phyloP scores from a whole-genome alignment of 2,329 filamentous ascomycete species.

The Fusarium lateritium region DNA sequence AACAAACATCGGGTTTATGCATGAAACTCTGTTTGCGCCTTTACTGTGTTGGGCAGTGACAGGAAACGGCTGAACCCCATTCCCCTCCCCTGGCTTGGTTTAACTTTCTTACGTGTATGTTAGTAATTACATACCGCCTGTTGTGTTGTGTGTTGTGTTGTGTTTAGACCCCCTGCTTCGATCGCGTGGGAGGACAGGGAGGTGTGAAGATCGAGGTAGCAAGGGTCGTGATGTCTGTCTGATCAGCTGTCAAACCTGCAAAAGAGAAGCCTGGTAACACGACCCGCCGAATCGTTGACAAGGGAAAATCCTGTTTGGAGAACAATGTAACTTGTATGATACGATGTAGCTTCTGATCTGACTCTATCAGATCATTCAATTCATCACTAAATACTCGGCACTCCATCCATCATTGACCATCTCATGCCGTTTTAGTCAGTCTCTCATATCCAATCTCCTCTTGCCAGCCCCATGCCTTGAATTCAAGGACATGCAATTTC shows the following conservation, averaged over 20 bases:
- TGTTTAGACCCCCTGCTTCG: conserved; percentile 24
- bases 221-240: conserved; percentile 7
- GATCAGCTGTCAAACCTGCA: neutral
- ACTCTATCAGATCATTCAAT: conserved; percentile 3
- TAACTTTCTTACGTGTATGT: neutral
- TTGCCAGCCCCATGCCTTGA: neutral
- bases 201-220: conserved; percentile 39
- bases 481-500: neutral
- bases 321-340: neutral
- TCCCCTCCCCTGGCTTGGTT: neutral
- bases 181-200: conserved; percentile 38
- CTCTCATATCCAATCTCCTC: conserved; percentile 3
- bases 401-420: conserved; percentile 5
- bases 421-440: neutral
- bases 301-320: neutral
- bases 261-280: neutral
- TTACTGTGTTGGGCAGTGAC: conserved; percentile 17
- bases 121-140: neutral
- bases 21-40: conserved; percentile 10
- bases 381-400: neutral
- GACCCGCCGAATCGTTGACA: neutral
- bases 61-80: conserved; percentile 16
- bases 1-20: conserved; percentile 9
- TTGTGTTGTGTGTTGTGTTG: neutral
- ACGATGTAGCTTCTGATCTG: conserved; percentile 14